Conservation (phyloP, 176 grass and related monocot species). For the Tuctoria greenei region DNA sequence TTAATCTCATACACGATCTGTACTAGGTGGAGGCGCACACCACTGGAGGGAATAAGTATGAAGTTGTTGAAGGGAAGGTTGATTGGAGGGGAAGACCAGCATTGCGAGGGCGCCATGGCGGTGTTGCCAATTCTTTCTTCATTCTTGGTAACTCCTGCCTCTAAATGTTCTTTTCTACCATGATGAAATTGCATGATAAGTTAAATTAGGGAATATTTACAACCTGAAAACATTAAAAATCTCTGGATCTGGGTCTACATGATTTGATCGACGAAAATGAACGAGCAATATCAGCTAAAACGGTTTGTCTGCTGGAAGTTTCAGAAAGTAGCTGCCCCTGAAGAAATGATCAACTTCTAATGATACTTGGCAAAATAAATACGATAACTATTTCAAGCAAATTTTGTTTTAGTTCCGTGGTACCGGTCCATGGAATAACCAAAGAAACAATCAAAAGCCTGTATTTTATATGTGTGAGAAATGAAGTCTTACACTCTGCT, state of each 20-base stretch:
- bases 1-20: not conserved
- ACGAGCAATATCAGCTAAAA: not conserved
- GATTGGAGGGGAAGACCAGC: constrained; percentile 58
- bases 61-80: constrained; percentile 52
- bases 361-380: not conserved
- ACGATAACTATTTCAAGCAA: not conserved
- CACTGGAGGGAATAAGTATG: constrained; percentile 16
- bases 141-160: constrained; percentile 31
- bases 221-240: not conserved
- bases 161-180: not conserved
- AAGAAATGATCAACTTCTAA: not conserved
- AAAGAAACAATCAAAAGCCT: not conserved
- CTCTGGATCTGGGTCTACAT: not conserved
- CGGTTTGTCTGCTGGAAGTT: not conserved
- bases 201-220: not conserved
- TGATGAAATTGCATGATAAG: not conserved
- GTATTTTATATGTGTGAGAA: not conserved
- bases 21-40: constrained; percentile 25
- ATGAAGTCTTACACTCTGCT: not conserved
- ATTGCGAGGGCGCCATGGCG: constrained; percentile 50
- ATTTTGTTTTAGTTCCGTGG: not conserved
- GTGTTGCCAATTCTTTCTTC: constrained; percentile 45
- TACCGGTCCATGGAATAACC: not conserved
- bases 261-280: not conserved
- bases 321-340: not conserved